Evolutionary conservation across 805 yeast genomes (phyloP).

Genomic region (Torulaspora microellipsoides): DNA sequence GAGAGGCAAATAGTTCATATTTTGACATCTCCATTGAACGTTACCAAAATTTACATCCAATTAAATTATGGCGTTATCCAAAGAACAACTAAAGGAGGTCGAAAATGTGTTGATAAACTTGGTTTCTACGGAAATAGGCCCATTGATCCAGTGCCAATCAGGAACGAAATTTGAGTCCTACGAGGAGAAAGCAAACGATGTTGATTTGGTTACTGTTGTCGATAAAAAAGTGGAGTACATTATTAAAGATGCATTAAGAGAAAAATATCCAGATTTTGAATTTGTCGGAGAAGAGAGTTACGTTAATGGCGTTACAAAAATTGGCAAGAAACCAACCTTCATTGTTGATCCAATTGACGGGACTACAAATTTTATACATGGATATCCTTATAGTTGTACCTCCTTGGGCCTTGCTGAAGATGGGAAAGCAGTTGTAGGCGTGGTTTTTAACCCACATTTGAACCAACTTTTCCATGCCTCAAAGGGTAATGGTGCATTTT

Average conservation of each 20-base stretch:
- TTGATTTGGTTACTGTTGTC: conserved; percentile 57
- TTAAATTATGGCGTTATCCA: conserved; percentile 16
- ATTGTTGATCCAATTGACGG: conserved; percentile 66
- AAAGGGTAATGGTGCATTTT: conserved; percentile 49
- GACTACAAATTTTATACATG: conserved; percentile 60
- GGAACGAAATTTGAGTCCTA: conserved; percentile 36
- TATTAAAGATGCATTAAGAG: conserved; percentile 30
- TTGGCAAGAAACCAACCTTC: conserved; percentile 53
- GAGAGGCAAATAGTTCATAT: too few relatives aligned
- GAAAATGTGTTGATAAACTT: conserved; percentile 24
- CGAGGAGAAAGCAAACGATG: conserved; percentile 56
- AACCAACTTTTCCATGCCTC: conserved; percentile 46
- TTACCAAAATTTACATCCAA: too few relatives aligned
- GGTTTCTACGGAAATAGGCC: conserved; percentile 26
- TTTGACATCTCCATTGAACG: too few relatives aligned
- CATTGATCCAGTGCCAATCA: conserved; percentile 23
- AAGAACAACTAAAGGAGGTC: conserved; percentile 24
- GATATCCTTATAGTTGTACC: conserved; percentile 57
- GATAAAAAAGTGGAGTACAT: conserved; percentile 51
- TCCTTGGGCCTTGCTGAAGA: conserved; percentile 53
- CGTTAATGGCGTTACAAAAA: conserved; percentile 43
- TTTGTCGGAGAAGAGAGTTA: conserved; percentile 63
- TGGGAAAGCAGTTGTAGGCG: conserved; percentile 54
- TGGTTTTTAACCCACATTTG: conserved; percentile 57
- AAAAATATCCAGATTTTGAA: conserved; percentile 43